Percentiles rank a stretch among this genome's conserved stretches.
phyloP scores from a whole-genome alignment of 345 rosid genomes.

The Populus nigra region DNA sequence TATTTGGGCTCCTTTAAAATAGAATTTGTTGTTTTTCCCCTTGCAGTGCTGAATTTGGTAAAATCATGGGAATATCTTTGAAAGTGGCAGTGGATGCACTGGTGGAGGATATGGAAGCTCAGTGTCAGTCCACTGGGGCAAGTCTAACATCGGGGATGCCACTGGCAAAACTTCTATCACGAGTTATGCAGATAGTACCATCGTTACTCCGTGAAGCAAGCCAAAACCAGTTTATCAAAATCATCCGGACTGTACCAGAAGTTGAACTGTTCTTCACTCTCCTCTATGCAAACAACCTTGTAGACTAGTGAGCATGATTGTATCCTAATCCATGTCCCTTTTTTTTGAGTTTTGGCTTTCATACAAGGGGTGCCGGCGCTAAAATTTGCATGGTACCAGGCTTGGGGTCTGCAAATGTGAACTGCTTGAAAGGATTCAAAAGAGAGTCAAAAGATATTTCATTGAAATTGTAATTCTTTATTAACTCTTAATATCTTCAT shows the following conservation, averaged over 20 bases:
- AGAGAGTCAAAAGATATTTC: conserved; percentile 5
- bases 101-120: conserved; percentile 54
- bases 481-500: background rate
- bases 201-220: conserved; percentile 53
- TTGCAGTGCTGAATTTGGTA: conserved; percentile 73
- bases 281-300: conserved; percentile 58
- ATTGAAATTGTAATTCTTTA: conserved; percentile 20
- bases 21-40: background rate
- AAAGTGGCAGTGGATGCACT: conserved; percentile 49
- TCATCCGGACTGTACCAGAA: conserved; percentile 53
- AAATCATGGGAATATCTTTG: conserved; percentile 57
- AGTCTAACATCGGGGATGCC: conserved; percentile 53
- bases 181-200: conserved; percentile 56
- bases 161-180: conserved; percentile 74
- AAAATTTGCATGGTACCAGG: conserved; percentile 13
- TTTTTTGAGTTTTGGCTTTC: conserved; percentile 14
- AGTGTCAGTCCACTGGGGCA: conserved; percentile 41
- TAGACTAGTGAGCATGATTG: conserved; percentile 26
- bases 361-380: conserved; percentile 12
- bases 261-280: conserved; percentile 82
- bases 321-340: conserved; percentile 4
- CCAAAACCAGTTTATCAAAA: conserved; percentile 57
- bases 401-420: conserved; percentile 7
- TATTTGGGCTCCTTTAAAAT: background rate
- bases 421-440: conserved; percentile 5